Evolutionary conservation across 75 land plant species (phyloP).

Genomic region (Adiantum capillusveneris): DNA sequence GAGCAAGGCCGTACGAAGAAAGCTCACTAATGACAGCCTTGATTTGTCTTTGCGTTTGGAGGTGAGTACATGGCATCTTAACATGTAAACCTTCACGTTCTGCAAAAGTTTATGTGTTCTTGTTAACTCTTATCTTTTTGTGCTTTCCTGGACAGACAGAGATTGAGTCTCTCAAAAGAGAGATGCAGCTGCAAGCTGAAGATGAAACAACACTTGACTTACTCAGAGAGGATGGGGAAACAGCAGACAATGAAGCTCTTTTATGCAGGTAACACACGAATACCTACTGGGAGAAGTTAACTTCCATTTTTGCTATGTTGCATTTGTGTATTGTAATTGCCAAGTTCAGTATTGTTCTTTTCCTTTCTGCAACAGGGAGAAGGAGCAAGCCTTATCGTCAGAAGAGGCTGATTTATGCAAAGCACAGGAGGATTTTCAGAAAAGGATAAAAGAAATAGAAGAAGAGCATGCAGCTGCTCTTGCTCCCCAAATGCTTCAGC

Average conservation of each 20-base stretch:
- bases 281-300: not conserved
- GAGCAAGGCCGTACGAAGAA: constrained; percentile 5
- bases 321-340: too few species aligned
- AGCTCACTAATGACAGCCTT: constrained; percentile 6
- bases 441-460: constrained; percentile 24
- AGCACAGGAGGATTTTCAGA: constrained; percentile 23
- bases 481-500: constrained; percentile 15
- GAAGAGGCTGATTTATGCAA: constrained; percentile 16
- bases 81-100: not conserved
- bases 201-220: constrained; percentile 23
- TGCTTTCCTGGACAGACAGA: constrained; percentile 10
- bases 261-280: constrained; percentile 16
- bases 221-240: constrained; percentile 25
- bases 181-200: constrained; percentile 15
- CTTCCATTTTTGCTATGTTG: not conserved
- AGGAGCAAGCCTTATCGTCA: constrained; percentile 13
- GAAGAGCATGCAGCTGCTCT: constrained; percentile 20
- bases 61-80: not conserved
- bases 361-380: constrained; percentile 17
- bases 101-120: not conserved
- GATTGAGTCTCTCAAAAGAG: constrained; percentile 9
- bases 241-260: constrained; percentile 26
- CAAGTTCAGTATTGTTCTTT: too few species aligned
- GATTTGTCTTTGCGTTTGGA: not conserved
- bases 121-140: not conserved